Evolutionary conservation across 345 rosid species (phyloP).

Genomic region (Aegle marmelos): DNA sequence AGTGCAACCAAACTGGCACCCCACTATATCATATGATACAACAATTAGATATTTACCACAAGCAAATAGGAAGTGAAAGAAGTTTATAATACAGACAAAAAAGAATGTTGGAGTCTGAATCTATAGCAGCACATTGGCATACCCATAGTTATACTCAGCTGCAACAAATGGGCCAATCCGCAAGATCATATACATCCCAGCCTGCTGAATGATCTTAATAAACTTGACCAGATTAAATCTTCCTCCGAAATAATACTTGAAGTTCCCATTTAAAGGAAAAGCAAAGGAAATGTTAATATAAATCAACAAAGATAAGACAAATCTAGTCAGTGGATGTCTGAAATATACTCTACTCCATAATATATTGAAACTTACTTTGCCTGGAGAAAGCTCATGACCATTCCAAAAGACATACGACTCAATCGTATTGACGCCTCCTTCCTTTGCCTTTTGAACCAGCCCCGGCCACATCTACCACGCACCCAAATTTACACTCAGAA

Average conservation of each 20-base stretch:
- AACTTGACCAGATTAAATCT: conserved; percentile 89
- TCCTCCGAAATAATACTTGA: conserved; percentile 74
- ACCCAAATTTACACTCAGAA: conserved; percentile 14
- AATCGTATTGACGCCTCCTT: conserved; percentile 76
- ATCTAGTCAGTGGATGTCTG: not conserved
- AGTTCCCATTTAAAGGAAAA: conserved; percentile 3
- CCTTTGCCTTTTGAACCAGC: conserved; percentile 76
- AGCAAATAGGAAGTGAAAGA: not conserved
- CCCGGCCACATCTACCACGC: conserved; percentile 82
- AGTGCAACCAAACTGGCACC: conserved; percentile 90
- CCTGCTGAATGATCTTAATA: conserved; percentile 77
- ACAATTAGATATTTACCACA: not conserved
- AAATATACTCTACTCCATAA: not conserved
- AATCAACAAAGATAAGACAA: not conserved
- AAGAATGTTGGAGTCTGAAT: not conserved
- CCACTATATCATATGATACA: conserved; percentile 47
- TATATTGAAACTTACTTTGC: conserved; percentile 41
- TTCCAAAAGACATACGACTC: conserved; percentile 97
- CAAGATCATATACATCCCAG: conserved; percentile 86
- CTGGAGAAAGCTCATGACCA: conserved; percentile 79
- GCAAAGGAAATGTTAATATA: not conserved
- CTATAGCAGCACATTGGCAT: conserved; percentile 10
- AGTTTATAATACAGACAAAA: not conserved
- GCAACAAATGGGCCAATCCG: conserved; percentile 96
- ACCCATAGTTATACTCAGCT: conserved; percentile 97